Evolutionary conservation across 345 rosid species (phyloP).

Genomic region (Populus alba): DNA sequence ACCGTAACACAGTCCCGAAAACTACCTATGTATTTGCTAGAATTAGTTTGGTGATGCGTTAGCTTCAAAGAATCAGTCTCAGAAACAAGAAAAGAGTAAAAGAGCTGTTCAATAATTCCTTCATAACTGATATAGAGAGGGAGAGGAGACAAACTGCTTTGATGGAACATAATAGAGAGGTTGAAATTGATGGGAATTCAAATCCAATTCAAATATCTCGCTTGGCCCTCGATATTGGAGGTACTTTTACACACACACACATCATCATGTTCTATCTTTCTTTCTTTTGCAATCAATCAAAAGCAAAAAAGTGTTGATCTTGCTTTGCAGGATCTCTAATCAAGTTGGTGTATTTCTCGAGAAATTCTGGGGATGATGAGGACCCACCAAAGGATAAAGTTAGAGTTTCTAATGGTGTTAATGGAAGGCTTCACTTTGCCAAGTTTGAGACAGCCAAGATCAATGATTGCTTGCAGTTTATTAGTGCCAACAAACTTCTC

Average conservation of each 20-base stretch:
- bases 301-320: neutral
- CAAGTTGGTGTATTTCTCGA: slow-evolving; percentile 75
- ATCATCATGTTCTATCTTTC: neutral
- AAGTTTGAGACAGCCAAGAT: slow-evolving; percentile 87
- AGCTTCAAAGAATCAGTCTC: neutral
- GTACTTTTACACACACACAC: slow-evolving; percentile 17
- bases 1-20: no score
- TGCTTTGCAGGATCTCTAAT: slow-evolving; percentile 67
- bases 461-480: slow-evolving; percentile 75
- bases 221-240: slow-evolving; percentile 91
- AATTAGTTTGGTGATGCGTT: neutral
- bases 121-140: neutral
- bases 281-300: slow-evolving; percentile 1
- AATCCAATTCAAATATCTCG: slow-evolving; percentile 48
- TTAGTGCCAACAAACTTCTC: slow-evolving; percentile 52
- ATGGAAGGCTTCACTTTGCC: slow-evolving; percentile 76
- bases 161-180: neutral
- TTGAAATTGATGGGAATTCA: neutral
- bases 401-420: slow-evolving; percentile 23
- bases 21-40: no score
- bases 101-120: neutral
- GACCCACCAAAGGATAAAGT: slow-evolving; percentile 29
- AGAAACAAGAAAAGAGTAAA: neutral
- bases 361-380: slow-evolving; percentile 24
- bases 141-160: neutral